Evolutionary conservation across 164 flowering plant genomes (phyloP).

Genomic region (Berberis vulgaris): DNA sequence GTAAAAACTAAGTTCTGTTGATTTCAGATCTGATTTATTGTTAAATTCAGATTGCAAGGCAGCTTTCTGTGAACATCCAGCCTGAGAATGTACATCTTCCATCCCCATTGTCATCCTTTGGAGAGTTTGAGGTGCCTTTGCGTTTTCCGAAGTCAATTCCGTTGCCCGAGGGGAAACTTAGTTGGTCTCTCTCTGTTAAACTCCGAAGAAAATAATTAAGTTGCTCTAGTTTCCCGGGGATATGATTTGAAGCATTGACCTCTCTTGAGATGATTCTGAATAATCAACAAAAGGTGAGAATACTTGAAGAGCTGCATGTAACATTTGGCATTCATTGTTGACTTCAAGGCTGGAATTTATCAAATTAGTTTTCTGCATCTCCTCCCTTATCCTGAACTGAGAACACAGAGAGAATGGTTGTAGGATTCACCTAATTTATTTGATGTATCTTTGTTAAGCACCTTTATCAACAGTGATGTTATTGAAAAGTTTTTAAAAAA

Average conservation of each 20-base stretch:
- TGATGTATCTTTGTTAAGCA: too few species aligned
- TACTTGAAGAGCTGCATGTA: too few species aligned
- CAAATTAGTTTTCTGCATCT: too few species aligned
- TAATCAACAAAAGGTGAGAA: not conserved
- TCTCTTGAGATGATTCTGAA: not conserved
- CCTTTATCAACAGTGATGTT: too few species aligned
- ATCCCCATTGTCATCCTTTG: conserved; percentile 50
- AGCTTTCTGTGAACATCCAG: conserved; percentile 56
- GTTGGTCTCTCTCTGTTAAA: conserved; percentile 70
- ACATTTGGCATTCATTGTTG: too few species aligned
- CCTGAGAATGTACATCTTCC: conserved; percentile 75
- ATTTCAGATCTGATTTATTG: not conserved
- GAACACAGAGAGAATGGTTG: too few species aligned
- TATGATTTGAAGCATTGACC: not conserved
- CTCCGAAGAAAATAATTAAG: conserved; percentile 48
- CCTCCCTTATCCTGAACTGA: too few species aligned
- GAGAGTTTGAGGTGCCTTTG: conserved; percentile 76
- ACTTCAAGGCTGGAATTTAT: too few species aligned
- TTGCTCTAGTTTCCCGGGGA: not conserved
- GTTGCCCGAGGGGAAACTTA: conserved; percentile 60
- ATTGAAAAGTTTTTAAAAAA: too few species aligned
- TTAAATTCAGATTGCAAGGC: conserved; percentile 72
- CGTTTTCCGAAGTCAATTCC: conserved; percentile 73
- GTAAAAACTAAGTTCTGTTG: not conserved
- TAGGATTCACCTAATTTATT: too few species aligned